Evolutionary conservation across 2,329 filamentous ascomycete species (phyloP).

Genomic region (Cytospora leucostoma): DNA sequence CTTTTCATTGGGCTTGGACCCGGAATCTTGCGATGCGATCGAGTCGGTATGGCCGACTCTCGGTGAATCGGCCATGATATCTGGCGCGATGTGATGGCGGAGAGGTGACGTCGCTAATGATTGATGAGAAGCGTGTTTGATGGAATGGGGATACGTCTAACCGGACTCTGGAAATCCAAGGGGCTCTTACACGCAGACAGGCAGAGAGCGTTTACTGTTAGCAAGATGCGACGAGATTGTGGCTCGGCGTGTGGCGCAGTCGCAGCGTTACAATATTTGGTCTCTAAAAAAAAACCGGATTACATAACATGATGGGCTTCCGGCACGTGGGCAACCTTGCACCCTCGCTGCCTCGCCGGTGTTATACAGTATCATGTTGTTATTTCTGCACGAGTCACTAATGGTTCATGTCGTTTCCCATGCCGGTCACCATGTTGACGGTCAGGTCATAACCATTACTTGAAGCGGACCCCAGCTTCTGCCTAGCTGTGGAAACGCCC

Average conservation of each 20-base stretch:
- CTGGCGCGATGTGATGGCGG: constrained; percentile 11
- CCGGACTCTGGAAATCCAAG: neutral
- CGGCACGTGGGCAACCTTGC: too few relatives aligned
- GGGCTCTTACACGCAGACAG: constrained; percentile 17
- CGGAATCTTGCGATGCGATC: constrained; percentile 56
- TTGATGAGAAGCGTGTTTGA: constrained; percentile 24
- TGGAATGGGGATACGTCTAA: constrained; percentile 17
- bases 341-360: neutral
- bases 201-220: constrained; percentile 7
- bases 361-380: neutral
- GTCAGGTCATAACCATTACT: neutral
- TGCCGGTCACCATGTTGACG: too few relatives aligned
- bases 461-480: neutral
- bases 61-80: constrained; percentile 51
- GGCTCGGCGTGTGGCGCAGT: constrained; percentile 13
- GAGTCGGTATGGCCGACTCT: constrained; percentile 53
- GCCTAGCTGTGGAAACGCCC: neutral
- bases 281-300: neutral
- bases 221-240: constrained; percentile 16
- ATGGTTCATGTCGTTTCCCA: too few relatives aligned
- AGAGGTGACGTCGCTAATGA: constrained; percentile 9
- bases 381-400: neutral
- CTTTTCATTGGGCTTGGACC: constrained; percentile 64
- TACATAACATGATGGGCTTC: neutral
- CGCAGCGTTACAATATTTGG: neutral